A percentile compares a stretch with the other conserved stretches of the same genome.
phyloP scores from a whole-genome alignment of 805 yeast genomes.

The Komagataella pseudopastoris region DNA sequence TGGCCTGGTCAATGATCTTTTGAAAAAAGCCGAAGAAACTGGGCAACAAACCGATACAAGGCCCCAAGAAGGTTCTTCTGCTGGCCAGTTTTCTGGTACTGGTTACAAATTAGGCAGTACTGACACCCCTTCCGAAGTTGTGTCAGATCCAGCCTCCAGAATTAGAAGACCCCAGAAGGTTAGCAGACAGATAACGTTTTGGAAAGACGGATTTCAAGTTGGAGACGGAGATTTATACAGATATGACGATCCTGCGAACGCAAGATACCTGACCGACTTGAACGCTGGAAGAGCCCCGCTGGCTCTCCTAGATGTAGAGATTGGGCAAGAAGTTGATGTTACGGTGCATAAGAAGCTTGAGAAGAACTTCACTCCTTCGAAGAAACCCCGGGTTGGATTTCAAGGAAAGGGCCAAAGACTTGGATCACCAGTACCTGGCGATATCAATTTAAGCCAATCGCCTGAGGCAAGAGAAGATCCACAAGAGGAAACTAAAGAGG shows the following conservation, averaged over 20 bases:
- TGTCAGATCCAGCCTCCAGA: slow-evolving; percentile 17
- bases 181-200: slow-evolving; percentile 74
- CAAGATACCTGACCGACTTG: slow-evolving; percentile 62
- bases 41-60: slow-evolving; percentile 33
- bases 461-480: slow-evolving; percentile 6
- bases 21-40: slow-evolving; percentile 56
- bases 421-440: slow-evolving; percentile 85
- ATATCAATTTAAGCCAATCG: slow-evolving; percentile 16
- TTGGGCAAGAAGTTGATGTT: slow-evolving; percentile 91
- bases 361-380: slow-evolving; percentile 55
- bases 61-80: slow-evolving; percentile 11
- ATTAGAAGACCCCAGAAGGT: slow-evolving; percentile 32
- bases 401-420: slow-evolving; percentile 71
- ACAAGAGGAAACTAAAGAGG: slow-evolving; percentile 6
- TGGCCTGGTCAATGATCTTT: slow-evolving; percentile 36
- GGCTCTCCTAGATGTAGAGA: slow-evolving; percentile 64
- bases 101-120: slow-evolving; percentile 41
- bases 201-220: slow-evolving; percentile 94
- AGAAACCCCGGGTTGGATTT: slow-evolving; percentile 49
- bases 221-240: slow-evolving; percentile 81
- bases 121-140: slow-evolving; percentile 16
- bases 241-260: slow-evolving; percentile 89
- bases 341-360: slow-evolving; percentile 70
- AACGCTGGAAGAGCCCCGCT: slow-evolving; percentile 88
- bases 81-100: slow-evolving; percentile 27